Evolutionary conservation across 164 flowering plant species (phyloP).

Genomic region (Annona cherimola): DNA sequence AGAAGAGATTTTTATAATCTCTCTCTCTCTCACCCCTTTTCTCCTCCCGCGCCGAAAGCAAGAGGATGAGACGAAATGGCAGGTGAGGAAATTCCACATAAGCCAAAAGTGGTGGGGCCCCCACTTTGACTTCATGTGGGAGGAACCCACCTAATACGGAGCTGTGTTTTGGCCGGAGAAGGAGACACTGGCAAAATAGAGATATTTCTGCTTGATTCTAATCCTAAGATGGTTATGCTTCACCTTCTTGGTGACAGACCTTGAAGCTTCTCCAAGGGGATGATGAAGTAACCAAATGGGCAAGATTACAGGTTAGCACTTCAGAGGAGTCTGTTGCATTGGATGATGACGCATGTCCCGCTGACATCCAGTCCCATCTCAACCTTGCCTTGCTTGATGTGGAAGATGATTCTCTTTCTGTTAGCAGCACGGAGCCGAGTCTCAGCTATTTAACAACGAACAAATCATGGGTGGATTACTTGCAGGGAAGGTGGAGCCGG

Average conservation of each 20-base stretch:
- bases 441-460: constrained; percentile 18
- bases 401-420: constrained; percentile 70
- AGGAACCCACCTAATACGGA: too few relatives aligned
- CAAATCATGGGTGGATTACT: constrained; percentile 67
- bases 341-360: constrained; percentile 51
- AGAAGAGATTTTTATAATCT: too few relatives aligned
- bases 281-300: constrained; percentile 60
- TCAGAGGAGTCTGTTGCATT: constrained; percentile 42
- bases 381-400: constrained; percentile 80
- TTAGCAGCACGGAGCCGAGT: constrained; percentile 57
- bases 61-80: too few relatives aligned
- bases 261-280: constrained; percentile 88
- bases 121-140: too few relatives aligned
- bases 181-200: constrained; percentile 69
- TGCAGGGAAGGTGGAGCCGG: constrained; percentile 84
- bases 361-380: constrained; percentile 64
- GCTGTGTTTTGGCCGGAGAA: too few relatives aligned
- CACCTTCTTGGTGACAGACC: constrained; percentile 36
- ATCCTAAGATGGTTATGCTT: neutral
- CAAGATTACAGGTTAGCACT: constrained; percentile 46
- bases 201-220: constrained; percentile 42
- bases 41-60: too few relatives aligned
- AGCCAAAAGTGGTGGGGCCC: too few relatives aligned
- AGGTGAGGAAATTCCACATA: too few relatives aligned
- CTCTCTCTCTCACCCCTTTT: too few relatives aligned